Conservation (phyloP, 257 asterid species). For the Echium plantagineum region DNA sequence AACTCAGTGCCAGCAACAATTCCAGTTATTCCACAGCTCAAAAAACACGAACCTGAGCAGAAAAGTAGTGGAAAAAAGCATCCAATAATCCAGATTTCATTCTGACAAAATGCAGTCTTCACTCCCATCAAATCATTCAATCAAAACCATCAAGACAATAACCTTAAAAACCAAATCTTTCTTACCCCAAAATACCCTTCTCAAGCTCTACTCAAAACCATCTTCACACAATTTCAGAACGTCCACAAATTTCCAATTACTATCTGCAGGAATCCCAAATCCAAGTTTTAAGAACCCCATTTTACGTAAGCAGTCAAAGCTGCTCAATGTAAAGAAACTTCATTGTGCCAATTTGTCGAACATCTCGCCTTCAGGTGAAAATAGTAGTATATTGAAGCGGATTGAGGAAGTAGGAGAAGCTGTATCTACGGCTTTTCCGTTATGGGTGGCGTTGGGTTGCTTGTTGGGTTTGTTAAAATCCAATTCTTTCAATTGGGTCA, state of each 20-base stretch:
- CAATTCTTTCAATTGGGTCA: conserved; percentile 57
- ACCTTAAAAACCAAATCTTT: too few relatives aligned
- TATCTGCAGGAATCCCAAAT: too few relatives aligned
- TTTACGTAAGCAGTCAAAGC: conserved; percentile 12
- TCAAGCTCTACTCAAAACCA: too few relatives aligned
- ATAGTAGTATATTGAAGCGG: conserved; percentile 23
- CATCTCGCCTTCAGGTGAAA: conserved; percentile 17
- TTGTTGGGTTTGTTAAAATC: conserved; percentile 62
- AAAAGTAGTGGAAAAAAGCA: too few relatives aligned
- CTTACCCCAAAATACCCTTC: too few relatives aligned
- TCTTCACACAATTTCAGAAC: too few relatives aligned
- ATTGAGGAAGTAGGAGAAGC: conserved; percentile 51
- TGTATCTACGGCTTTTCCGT: conserved; percentile 61
- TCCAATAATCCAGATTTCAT: too few relatives aligned
- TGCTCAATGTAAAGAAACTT: conserved; percentile 14
- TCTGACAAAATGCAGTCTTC: conserved; percentile 16
- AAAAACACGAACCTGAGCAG: too few relatives aligned
- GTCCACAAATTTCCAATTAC: too few relatives aligned
- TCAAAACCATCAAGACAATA: not conserved
- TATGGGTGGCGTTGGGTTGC: conserved; percentile 88
- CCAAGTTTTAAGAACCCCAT: conserved; percentile 8
- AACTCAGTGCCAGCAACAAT: too few relatives aligned
- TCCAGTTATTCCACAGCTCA: too few relatives aligned
- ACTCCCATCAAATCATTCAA: conserved; percentile 3
- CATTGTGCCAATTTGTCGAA: conserved; percentile 45